These are phyloP conservation scores for Chalaropsis ovoidea DNA, from an alignment of 2,329 filamentous ascomycete species.

Conservation along the genomic window DNA sequence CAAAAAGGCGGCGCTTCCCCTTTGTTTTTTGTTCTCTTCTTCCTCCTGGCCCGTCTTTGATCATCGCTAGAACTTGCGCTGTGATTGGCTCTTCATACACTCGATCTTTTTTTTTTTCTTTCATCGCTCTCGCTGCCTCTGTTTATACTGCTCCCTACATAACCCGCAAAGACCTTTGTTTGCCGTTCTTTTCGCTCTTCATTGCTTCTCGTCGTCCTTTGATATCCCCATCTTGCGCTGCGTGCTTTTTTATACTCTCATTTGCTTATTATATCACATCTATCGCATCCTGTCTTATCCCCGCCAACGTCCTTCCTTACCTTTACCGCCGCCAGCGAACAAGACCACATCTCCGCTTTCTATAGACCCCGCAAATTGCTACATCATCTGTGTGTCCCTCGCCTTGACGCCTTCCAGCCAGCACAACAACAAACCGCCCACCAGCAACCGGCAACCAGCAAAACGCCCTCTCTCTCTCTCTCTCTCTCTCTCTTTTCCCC, in stretches of 20 bases:
- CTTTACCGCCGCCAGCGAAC: background rate
- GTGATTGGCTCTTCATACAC: background rate
- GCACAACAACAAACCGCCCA: background rate
- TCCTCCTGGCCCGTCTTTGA: background rate
- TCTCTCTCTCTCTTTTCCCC: background rate
- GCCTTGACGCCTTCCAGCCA: too few relatives aligned
- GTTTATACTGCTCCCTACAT: slow-evolving; percentile 2
- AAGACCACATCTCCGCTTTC: slow-evolving; percentile 15
- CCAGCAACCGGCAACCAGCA: background rate
- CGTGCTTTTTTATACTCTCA: background rate
- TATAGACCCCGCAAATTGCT: slow-evolving; percentile 10
- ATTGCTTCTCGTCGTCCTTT: slow-evolving; percentile 3
- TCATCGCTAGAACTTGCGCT: background rate
- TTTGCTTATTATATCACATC: background rate
- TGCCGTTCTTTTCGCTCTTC: background rate
- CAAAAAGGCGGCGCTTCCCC: slow-evolving; percentile 13
- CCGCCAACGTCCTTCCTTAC: background rate
- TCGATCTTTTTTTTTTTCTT: background rate
- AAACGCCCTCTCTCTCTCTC: background rate
- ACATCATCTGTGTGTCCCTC: background rate
- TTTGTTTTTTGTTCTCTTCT: slow-evolving; percentile 10
- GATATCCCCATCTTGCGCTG: slow-evolving; percentile 10
- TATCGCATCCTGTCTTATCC: too few relatives aligned
- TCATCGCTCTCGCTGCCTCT: background rate
- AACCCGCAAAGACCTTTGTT: background rate